Percentiles rank a stretch among this genome's conserved stretches.
These are phyloP conservation scores for Geotrichum reessii DNA, from an alignment of 1,139 yeast genomes.

Conservation along the genomic window DNA sequence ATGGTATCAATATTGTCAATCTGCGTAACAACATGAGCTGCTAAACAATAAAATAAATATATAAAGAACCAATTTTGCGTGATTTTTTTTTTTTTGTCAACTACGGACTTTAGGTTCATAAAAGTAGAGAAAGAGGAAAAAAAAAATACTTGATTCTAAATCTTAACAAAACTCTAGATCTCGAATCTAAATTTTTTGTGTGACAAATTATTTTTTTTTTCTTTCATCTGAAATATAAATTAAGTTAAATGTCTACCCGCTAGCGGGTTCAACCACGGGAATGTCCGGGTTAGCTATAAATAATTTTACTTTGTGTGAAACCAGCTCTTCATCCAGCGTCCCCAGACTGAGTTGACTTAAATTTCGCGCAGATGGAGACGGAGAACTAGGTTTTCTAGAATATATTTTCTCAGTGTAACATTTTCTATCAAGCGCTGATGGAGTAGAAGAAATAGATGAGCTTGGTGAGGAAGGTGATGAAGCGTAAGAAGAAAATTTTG, in stretches of 20 bases:
- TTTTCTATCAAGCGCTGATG: conserved; percentile 1
- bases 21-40: no score
- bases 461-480: conserved; percentile 8
- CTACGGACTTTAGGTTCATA: no score
- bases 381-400: background rate
- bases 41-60: no score
- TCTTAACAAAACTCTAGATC: no score
- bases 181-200: no score
- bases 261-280: background rate
- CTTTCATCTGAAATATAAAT: no score
- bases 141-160: no score
- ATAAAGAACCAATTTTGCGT: no score
- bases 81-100: no score
- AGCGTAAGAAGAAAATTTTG: background rate
- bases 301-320: conserved; percentile 6
- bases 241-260: background rate
- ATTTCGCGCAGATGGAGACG: background rate
- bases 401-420: background rate
- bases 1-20: no score
- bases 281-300: conserved; percentile 16
- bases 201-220: no score
- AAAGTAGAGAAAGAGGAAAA: no score
- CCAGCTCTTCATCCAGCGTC: conserved; percentile 4
- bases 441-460: background rate
- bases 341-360: conserved; percentile 3